A percentile compares a stretch with the other conserved stretches of the same genome.
These are phyloP conservation scores for Cafeteria roenbergensis DNA, from an alignment of 108 stramenopile genomes.

Conservation along the genomic window DNA sequence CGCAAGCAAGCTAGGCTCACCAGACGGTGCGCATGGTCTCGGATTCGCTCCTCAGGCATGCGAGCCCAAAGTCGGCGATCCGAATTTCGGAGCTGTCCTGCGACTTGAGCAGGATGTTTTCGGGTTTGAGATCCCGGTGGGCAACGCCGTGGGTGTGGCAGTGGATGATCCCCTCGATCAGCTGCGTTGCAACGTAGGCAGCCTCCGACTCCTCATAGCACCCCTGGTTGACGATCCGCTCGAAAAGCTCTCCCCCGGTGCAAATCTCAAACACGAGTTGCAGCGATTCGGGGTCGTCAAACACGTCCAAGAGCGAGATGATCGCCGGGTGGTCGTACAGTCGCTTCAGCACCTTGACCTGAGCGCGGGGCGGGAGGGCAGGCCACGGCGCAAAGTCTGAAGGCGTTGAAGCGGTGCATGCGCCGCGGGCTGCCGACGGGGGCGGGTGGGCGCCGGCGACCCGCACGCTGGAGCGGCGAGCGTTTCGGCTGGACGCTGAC, in stretches of 20 bases:
- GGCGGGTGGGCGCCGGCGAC: too few relatives aligned
- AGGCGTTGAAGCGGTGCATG: too few relatives aligned
- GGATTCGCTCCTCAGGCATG: slow-evolving; percentile 10
- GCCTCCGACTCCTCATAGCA: slow-evolving; percentile 65
- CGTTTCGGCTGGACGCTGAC: too few relatives aligned
- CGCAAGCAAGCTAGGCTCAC: too few relatives aligned
- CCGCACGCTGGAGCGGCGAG: too few relatives aligned
- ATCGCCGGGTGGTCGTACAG: slow-evolving; percentile 13
- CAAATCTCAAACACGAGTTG: slow-evolving; percentile 66
- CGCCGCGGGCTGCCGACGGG: too few relatives aligned
- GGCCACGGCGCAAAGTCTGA: too few relatives aligned
- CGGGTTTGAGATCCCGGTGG: slow-evolving; percentile 30
- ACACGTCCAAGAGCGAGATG: slow-evolving; percentile 10
- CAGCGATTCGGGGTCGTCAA: slow-evolving; percentile 7
- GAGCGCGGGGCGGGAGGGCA: too few relatives aligned
- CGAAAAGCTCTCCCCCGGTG: slow-evolving; percentile 73
- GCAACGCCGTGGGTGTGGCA: slow-evolving; percentile 19
- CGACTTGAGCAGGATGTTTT: slow-evolving; percentile 22
- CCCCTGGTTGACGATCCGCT: slow-evolving; percentile 62
- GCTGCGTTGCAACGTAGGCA: slow-evolving; percentile 1
- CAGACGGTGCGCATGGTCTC: slow-evolving; percentile 11
- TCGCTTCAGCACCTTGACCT: slow-evolving; percentile 9
- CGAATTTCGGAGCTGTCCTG: slow-evolving; percentile 75
- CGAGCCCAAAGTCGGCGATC: slow-evolving; percentile 97
- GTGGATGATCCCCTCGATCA: slow-evolving; percentile 16